Evolutionary conservation across 805 yeast species (phyloP), one percentile per base, ranked within the genome.

Genomic region (Scheffersomyces lignosus): DNA sequence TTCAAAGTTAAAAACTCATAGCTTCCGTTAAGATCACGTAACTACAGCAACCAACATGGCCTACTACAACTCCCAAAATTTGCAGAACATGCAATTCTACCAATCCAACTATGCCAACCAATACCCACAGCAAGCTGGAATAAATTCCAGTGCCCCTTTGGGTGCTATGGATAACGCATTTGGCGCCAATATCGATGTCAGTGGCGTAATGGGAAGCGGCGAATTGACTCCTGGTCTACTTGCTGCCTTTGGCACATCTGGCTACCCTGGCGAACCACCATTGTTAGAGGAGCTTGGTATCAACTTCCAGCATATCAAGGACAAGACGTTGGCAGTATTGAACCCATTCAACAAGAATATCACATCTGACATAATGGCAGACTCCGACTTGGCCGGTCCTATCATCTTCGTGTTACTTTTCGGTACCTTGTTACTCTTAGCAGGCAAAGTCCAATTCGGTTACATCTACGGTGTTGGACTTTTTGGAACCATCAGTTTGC

Each of bases 361-460:
- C 14, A 79, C 83, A 32, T 79, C 81, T 27, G 93, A 88, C 49
- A 81, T 68, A 33, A 77, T 87, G 78, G 80, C 81, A 36, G 99
- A 91, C 61, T 75, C 93, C 17, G 99, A 93, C 57, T 71, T 93
- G 48, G 97, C 98, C 0, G 99, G 99, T 1, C 99, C 99, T 1
- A 72, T 93, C 22, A 66, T 93, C 27, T 93, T 91, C 60, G 91
- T 91, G 53, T 67, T 93, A 35, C 62, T 88, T 38, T 91, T 91
- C 56, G 99, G 96, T 15, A 75, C 89, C 0, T 79, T 84, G 42
- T 67, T 93, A 36, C 66, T 91, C 34, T 70, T 90, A 29, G 82
- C 96, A 1, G 98, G 99, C 4, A 93, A 91, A 60, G 86, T 91
- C 12, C 98, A 93, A 60, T 93, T 93, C 58, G 98, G 98, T 2